Evolutionary conservation across 2,329 filamentous ascomycete genomes (phyloP).

Genomic region (Alternaria dauci): DNA sequence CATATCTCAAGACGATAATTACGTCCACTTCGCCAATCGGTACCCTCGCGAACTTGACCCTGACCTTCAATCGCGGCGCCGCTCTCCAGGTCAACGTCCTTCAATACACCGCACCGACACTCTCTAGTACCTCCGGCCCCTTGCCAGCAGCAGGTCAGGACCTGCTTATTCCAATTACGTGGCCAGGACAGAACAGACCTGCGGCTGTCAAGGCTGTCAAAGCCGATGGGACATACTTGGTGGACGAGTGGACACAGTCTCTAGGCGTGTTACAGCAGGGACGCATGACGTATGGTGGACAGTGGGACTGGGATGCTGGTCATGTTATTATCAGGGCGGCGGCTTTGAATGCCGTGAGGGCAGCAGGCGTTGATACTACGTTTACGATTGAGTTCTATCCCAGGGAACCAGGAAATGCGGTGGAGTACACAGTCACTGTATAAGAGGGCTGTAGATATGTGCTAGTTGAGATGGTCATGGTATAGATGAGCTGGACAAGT

Average conservation of each 20-base stretch:
- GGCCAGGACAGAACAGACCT: constrained; percentile 59
- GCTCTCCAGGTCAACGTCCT: constrained; percentile 59
- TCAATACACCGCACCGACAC: constrained; percentile 60
- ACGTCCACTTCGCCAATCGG: constrained; percentile 55
- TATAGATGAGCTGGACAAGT: neutral
- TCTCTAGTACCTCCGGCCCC: constrained; percentile 32
- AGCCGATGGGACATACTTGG: constrained; percentile 59
- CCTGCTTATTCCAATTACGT: constrained; percentile 61
- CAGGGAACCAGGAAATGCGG: constrained; percentile 58
- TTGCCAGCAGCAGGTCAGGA: constrained; percentile 51
- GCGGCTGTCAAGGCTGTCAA: constrained; percentile 63
- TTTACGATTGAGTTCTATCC: constrained; percentile 67
- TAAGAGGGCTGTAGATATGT: constrained; percentile 1
- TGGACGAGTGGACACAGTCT: constrained; percentile 66
- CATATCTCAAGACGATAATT: constrained; percentile 59
- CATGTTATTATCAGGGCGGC: constrained; percentile 58
- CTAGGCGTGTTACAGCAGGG: constrained; percentile 62
- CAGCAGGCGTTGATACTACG: constrained; percentile 54
- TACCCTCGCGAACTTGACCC: constrained; percentile 60
- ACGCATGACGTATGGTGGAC: constrained; percentile 57
- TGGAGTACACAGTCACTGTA: constrained; percentile 60
- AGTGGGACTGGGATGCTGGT: constrained; percentile 61
- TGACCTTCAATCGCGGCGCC: constrained; percentile 63
- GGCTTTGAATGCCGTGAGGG: constrained; percentile 58
- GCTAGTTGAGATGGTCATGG: neutral